Evolutionary conservation across 2,329 filamentous ascomycete genomes (phyloP).

Genomic region (Pyricularia sp.): DNA sequence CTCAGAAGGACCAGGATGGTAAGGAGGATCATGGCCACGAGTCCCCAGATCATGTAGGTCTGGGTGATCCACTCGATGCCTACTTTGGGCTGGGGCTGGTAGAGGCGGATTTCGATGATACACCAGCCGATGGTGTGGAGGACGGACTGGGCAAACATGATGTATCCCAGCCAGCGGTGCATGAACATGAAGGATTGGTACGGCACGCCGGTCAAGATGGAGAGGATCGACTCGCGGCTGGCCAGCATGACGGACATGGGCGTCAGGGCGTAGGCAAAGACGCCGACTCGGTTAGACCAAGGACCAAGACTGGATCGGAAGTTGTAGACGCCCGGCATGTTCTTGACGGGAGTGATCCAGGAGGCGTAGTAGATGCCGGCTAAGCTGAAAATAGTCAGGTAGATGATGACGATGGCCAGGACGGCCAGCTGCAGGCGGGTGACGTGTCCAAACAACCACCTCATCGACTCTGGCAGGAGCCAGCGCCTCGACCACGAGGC

Average conservation of each 20-base stretch:
- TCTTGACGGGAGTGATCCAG: slow-evolving; percentile 62
- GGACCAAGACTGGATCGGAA: slow-evolving; percentile 57
- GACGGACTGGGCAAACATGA: slow-evolving; percentile 59
- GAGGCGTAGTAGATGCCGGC: slow-evolving; percentile 58
- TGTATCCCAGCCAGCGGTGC: slow-evolving; percentile 65
- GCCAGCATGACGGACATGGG: slow-evolving; percentile 59
- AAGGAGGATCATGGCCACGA: slow-evolving; percentile 58
- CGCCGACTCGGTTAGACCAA: slow-evolving; percentile 60
- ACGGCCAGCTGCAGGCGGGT: slow-evolving; percentile 60
- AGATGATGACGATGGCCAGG: slow-evolving; percentile 45
- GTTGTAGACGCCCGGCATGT: slow-evolving; percentile 44
- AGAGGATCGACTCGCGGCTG: slow-evolving; percentile 62
- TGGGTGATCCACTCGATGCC: slow-evolving; percentile 50
- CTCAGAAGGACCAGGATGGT: slow-evolving; percentile 44
- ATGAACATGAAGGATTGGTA: slow-evolving; percentile 73
- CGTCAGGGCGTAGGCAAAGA: slow-evolving; percentile 64
- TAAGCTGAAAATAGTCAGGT: slow-evolving; percentile 60
- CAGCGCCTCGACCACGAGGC: slow-evolving; percentile 34
- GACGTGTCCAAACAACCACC: slow-evolving; percentile 54
- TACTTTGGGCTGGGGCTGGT: slow-evolving; percentile 39
- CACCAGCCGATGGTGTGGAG: slow-evolving; percentile 61
- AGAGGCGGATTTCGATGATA: slow-evolving; percentile 23
- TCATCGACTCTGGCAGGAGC: slow-evolving; percentile 51
- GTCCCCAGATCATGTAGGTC: slow-evolving; percentile 63
- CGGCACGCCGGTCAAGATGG: slow-evolving; percentile 60